A percentile compares a stretch with the other conserved stretches of the same genome.
phyloP scores from a whole-genome alignment of 2,329 filamentous ascomycete genomes.

The Gnomoniopsis sp. region DNA sequence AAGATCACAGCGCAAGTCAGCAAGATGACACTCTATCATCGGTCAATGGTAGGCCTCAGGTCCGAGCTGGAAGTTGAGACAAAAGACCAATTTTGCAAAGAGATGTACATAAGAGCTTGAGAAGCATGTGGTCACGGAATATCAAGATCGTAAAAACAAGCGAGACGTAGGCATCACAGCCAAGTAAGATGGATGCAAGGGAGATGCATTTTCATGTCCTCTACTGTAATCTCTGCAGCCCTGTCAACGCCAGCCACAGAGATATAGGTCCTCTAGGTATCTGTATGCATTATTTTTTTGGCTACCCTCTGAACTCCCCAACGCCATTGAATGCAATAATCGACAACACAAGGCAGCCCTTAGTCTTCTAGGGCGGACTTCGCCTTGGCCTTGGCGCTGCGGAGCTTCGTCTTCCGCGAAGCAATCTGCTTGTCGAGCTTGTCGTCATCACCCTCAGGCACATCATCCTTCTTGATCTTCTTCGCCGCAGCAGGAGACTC shows the following conservation, averaged over 20 bases:
- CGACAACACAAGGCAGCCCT: constrained; percentile 18
- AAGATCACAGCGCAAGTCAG: no score
- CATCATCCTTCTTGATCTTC: constrained; percentile 22
- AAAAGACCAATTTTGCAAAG: no score
- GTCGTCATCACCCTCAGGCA: constrained; percentile 45
- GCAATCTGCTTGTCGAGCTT: constrained; percentile 57
- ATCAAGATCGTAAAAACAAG: no score
- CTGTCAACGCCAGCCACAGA: neutral
- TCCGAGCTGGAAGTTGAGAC: no score
- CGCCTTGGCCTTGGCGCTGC: constrained; percentile 57
- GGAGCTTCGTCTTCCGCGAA: constrained; percentile 54
- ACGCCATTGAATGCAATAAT: constrained; percentile 18
- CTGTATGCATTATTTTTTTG: neutral
- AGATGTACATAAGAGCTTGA: no score
- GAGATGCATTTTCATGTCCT: neutral
- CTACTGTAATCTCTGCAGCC: neutral
- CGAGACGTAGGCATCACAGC: no score
- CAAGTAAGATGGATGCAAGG: no score
- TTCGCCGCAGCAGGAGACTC: constrained; percentile 23
- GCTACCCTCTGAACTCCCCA: constrained; percentile 4
- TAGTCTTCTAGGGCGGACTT: constrained; percentile 48
- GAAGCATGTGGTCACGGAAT: no score
- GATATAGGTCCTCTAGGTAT: neutral
- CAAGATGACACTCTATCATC: no score
- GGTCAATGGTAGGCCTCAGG: no score